phyloP scores from a whole-genome alignment of 352 stramenopile genomes.

The Phytophthora ohioensis region DNA sequence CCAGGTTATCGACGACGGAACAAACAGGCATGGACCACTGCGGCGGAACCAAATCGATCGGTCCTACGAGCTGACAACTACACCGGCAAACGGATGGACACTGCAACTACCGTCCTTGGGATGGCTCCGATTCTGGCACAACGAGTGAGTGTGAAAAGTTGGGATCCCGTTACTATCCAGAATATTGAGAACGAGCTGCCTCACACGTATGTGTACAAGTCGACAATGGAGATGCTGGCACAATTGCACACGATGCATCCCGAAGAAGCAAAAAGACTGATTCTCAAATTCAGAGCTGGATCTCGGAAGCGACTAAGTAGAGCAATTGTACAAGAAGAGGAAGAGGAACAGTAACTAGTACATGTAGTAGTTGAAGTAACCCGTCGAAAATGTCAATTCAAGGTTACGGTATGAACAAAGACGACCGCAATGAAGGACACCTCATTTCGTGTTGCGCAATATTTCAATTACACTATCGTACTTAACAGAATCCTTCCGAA shows the following conservation, averaged over 20 bases:
- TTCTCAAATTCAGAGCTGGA: constrained; percentile 21
- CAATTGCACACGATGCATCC: constrained; percentile 50
- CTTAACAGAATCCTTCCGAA: no score
- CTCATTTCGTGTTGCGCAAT: no score
- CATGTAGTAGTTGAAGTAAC: no score
- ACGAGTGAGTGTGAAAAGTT: background rate
- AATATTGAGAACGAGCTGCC: constrained; percentile 54
- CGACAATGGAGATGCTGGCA: constrained; percentile 60
- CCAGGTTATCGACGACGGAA: constrained; percentile 65
- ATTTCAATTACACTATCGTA: no score
- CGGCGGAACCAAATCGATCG: background rate
- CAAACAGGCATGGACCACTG: constrained; percentile 60
- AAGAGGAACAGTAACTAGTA: no score
- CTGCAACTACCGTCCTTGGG: constrained; percentile 1
- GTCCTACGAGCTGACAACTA: background rate
- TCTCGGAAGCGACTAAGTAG: constrained; percentile 21
- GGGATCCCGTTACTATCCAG: constrained; percentile 3
- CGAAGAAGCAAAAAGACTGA: constrained; percentile 54
- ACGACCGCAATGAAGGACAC: no score
- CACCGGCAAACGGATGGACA: background rate
- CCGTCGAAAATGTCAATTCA: no score
- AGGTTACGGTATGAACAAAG: no score
- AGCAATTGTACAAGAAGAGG: background rate
- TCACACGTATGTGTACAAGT: constrained; percentile 56
- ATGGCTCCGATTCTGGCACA: constrained; percentile 17